Base-by-base conservation (phyloP, 225 moss, liverwort and hornwort genomes). In the Sphagnum contortum region DNA sequence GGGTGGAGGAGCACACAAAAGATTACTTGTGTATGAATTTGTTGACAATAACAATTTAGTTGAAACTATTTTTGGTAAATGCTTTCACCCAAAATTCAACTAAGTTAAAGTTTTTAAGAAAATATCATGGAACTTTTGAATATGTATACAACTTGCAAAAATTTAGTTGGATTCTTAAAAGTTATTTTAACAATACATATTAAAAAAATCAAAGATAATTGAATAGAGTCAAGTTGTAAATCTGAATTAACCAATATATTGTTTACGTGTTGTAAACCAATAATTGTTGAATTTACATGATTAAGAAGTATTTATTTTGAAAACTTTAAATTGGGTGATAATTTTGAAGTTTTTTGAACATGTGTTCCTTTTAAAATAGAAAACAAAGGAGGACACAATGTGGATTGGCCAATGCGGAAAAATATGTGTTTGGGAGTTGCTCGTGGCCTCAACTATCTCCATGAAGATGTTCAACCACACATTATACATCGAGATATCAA, bases 21-120 rank as follows among this genome's bases (percentile, higher is more conserved):
- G 85, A 44, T 12, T 89, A 14, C 70, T 89, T 9, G 89, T 89
- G 45, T 81, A 89, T 49, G 89, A 83, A 64, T 89, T 81, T 69
- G 82, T 80, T 13, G 70, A 83, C 64, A 86, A 89, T 48, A 72
- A 76, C 47, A 80, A 86, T 57, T 76, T 89, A 44, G 86, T 82
- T 9, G 76, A 80, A 69, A 81, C 85, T 59, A 71, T 86, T 5
- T 52, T 52, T 52, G 52, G 52, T 52, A 9, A 52, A 9, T 52
- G 0, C 2, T 52, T 5, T 52, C 52, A 5, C 7, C 6, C 52
- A 5, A 0, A 2, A 5, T 5, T 52, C 52, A 9, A 6, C 6
- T 52, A 9, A 5, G 6, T 52, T 6, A 0, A 52, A 9, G 52
- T 52, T 44, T 61, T 12, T 47, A 12, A 12, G 3, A 47, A 44